Evolutionary conservation across 2,329 filamentous ascomycete species (phyloP), one percentile per base, ranked within the genome.

Genomic region (Pyrenochaeta sp.): DNA sequence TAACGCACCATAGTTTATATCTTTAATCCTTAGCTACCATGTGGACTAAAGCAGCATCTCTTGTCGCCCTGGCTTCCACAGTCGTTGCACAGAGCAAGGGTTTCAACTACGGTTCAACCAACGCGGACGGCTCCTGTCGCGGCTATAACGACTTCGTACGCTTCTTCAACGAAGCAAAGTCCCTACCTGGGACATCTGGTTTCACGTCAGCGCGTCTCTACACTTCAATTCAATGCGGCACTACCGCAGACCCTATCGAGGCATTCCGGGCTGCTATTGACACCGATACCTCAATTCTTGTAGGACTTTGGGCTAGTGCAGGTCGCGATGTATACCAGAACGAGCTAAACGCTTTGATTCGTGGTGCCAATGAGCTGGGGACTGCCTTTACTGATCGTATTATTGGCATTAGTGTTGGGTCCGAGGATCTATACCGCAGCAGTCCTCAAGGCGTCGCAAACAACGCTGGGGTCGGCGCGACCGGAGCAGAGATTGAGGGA

Each of bases 381-480:
- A 77, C 80, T 6, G 79, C 83, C 45, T 87, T 96, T 69, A 84
- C 84, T 25, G 81, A 83, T 55, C 82, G 89, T 22, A 87, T 96
- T 47, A 88, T 88, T 54, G 92, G 91, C 74, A 93, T 96, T 79
- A 93, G 91, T 0, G 87, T 96, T 49, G 92, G 92, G 60, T 91
- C 85, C 64, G 92, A 96, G 83, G 92, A 96, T 76, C 83, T 82
- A 34, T 83, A 82, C 70, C 66, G 77, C 62, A 81, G 71, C 81
- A 91, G 91, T 0, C 84, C 85, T 12, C 88, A 84, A n/a, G 86
- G 87, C 54, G 75, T 84, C 32, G 91, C 80, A 49, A 86, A 86
- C 66, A 79, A 86, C 0, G 86, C 87, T 42, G 86, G 87, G 55
- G 75, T 84, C 32, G 92, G 92, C 62, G 82, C 84, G 27, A 78